Conservation (phyloP, 768 basidiomycete species). For the Kwoniella sp. region DNA sequence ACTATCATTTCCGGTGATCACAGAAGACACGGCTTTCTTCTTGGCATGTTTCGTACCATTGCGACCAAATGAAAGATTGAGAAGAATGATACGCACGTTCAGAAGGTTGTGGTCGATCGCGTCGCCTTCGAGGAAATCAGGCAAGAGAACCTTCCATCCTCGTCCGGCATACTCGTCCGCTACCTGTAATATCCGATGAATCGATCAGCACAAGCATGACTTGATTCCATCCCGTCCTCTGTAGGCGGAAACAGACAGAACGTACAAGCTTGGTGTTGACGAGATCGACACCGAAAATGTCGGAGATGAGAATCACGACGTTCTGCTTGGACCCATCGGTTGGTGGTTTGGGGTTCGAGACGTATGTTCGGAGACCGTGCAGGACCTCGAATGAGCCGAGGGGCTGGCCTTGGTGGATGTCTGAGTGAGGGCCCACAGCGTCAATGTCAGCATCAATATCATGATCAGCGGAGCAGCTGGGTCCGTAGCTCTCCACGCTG, state of each 20-base stretch:
- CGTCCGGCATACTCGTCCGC: slow-evolving; percentile 55
- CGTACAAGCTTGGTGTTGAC: slow-evolving; percentile 40
- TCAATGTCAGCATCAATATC: too few relatives aligned
- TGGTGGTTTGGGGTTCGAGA: slow-evolving; percentile 42
- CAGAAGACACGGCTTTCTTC: too few relatives aligned
- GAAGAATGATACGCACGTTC: slow-evolving; percentile 19
- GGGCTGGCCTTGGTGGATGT: slow-evolving; percentile 55
- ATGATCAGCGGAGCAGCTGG: not conserved
- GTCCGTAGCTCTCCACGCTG: too few relatives aligned
- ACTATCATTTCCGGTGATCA: too few relatives aligned
- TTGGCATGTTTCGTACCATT: too few relatives aligned
- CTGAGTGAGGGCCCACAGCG: too few relatives aligned
- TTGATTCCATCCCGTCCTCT: too few relatives aligned
- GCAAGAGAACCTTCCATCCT: slow-evolving; percentile 54
- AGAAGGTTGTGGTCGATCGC: slow-evolving; percentile 40
- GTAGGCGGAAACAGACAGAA: too few relatives aligned
- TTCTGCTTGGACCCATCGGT: slow-evolving; percentile 42
- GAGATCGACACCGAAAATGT: slow-evolving; percentile 56
- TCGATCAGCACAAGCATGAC: too few relatives aligned
- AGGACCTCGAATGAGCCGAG: slow-evolving; percentile 46
- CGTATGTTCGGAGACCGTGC: slow-evolving; percentile 55
- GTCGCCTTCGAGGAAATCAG: slow-evolving; percentile 53
- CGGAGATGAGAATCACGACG: slow-evolving; percentile 53
- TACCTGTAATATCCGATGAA: too few relatives aligned
- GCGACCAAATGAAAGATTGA: too few relatives aligned